Conservation (phyloP, 148 eudicot genomes). For the Rhododendron molle region DNA sequence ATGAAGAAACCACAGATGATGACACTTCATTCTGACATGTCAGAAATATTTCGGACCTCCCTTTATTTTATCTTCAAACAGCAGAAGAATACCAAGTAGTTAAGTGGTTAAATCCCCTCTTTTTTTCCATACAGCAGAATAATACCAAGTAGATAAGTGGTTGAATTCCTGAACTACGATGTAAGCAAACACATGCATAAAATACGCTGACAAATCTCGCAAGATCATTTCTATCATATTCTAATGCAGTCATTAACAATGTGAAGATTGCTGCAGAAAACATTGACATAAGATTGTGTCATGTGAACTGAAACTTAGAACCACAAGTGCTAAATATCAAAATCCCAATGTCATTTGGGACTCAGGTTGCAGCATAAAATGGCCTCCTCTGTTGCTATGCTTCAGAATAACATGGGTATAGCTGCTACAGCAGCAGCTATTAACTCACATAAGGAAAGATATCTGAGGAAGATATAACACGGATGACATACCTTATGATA, state of each 20-base stretch:
- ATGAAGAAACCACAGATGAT: not conserved
- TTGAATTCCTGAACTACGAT: not conserved
- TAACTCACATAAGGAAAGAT: not conserved
- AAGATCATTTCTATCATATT: not conserved
- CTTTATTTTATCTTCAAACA: not conserved
- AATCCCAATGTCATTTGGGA: not conserved
- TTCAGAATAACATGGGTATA: not conserved
- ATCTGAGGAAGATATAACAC: not conserved
- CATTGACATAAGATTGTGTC: not conserved
- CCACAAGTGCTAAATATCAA: not conserved
- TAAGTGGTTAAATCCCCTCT: not conserved
- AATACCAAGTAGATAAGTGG: not conserved
- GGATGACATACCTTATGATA: conserved; percentile 42
- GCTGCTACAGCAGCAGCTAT: not conserved
- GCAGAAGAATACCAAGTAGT: not conserved
- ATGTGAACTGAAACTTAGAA: not conserved
- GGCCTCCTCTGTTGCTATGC: not conserved
- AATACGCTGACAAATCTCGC: not conserved
- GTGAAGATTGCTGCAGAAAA: not conserved
- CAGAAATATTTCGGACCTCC: not conserved
- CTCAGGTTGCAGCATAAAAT: not conserved
- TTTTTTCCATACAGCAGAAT: not conserved
- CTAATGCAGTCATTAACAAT: not conserved
- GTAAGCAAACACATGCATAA: not conserved
- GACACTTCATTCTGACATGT: not conserved